Evolutionary conservation across 257 asterid species (phyloP).

Genomic region (Solanum gandarillasii): DNA sequence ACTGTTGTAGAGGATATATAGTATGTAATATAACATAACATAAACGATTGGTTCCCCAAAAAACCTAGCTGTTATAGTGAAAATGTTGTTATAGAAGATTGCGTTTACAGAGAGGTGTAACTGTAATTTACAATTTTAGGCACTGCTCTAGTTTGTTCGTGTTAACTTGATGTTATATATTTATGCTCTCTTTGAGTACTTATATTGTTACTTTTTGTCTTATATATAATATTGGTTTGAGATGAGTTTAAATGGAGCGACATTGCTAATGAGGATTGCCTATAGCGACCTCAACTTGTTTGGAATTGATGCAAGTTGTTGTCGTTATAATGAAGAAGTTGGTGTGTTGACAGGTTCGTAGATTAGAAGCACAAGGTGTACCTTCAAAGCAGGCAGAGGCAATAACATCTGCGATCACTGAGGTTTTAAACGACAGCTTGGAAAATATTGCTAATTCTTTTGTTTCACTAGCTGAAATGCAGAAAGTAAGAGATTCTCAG

Average conservation of each 20-base stretch:
- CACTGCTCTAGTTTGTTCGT: background rate
- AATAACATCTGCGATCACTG: constrained; percentile 45
- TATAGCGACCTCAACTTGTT: background rate
- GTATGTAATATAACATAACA: background rate
- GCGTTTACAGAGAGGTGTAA: background rate
- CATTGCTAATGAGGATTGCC: background rate
- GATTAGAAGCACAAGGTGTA: constrained; percentile 53
- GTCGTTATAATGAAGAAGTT: background rate
- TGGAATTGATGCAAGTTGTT: background rate
- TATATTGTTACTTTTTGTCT: background rate
- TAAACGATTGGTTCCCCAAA: background rate
- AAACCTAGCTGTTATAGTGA: background rate
- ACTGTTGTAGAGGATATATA: background rate
- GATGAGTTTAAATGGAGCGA: background rate
- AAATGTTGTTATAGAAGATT: background rate
- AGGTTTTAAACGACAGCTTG: constrained; percentile 44
- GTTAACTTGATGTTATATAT: background rate
- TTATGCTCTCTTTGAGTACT: background rate
- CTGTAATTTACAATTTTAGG: background rate
- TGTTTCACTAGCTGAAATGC: constrained; percentile 46
- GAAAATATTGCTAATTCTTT: constrained; percentile 38
- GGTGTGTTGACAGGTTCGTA: constrained; percentile 28
- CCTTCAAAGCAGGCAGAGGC: constrained; percentile 59
- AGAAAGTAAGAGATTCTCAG: constrained; percentile 29
- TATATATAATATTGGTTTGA: no score